Evolutionary conservation across 345 rosid species (phyloP), one percentile per base, ranked within the genome.

Genomic region (Bretschneidera sinensis): DNA sequence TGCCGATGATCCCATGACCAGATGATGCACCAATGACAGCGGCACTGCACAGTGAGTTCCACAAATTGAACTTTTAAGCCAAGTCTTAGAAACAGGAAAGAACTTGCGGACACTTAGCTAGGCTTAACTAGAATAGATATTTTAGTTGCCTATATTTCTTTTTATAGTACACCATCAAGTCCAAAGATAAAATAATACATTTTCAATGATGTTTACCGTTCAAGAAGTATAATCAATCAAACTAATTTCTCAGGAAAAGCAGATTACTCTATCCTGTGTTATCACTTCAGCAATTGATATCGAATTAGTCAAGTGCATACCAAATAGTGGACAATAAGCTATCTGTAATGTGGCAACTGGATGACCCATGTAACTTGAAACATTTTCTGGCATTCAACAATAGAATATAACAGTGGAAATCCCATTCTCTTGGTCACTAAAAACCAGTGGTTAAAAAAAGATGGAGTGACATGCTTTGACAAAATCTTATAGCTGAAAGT

Each of bases 1-100:
- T 92, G 35, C 88, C 96, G 24, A 80, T 64, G 72, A 92, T 77
- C 66, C 98, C 98, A 43, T 75, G 65, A 61, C 88, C 88, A 69
- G 70, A 60, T 59, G 71, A 65, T 59, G 83, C 67, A 24, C 81
- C 81, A 3, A 66, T 60, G n/a, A 76, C 86, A 71, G 68, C 62
- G 54, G 82, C 81, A 80, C 96, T 89, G 87, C 79, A 66, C 23
- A 73, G 17, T 58, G 43, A 68, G 34, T 59, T 57, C 66, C 21
- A 50, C 20, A 14, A 25, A 45, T 69, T 4, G 10, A 35, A 49
- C 51, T 54, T 43, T 10, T 15, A 24, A 61, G 56, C 6, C 2
- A 35, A 19, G 45, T 33, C 56, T 45, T 43, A 67, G 48, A 54
- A 31, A 35, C 18, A 20, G 28, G 13, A 11, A 64, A 48, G 48